Conservation (phyloP, 768 basidiomycete species). For the Auriculariales sp. region DNA sequence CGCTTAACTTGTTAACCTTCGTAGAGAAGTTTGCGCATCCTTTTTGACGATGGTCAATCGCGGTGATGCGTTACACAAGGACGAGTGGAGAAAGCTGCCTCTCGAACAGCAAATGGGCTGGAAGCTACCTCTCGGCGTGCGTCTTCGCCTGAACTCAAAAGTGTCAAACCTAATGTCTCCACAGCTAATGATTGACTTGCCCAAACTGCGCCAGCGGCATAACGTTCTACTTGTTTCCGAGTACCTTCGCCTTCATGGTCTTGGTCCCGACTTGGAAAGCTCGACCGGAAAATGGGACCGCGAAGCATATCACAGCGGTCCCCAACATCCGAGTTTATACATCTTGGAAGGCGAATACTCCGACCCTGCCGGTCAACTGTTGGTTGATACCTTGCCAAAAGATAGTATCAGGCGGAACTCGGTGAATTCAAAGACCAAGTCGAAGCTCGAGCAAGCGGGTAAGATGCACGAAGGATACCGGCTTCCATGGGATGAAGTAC, state of each 20-base stretch:
- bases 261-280: conserved; percentile 1
- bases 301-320: background rate
- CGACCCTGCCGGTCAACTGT: background rate
- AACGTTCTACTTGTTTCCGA: conserved; percentile 6
- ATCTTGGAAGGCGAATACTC: background rate
- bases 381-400: conserved; percentile 1
- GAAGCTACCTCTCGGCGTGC: conserved; percentile 4
- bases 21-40: conserved; percentile 6
- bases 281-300: conserved; percentile 4
- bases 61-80: conserved; percentile 4
- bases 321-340: background rate
- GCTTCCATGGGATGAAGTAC: too few species aligned
- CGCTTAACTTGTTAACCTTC: too few species aligned
- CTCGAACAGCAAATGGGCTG: conserved; percentile 6
- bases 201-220: conserved; percentile 3
- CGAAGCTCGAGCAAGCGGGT: too few species aligned
- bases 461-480: too few species aligned
- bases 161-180: background rate
- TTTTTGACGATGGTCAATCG: conserved; percentile 8
- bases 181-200: conserved; percentile 8
- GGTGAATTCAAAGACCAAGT: too few species aligned
- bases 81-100: conserved; percentile 6
- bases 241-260: conserved; percentile 7
- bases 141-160: too few species aligned
- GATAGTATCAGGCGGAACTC: too few species aligned